Evolutionary conservation across 2,329 filamentous ascomycete species (phyloP).

Genomic region (Pezizomycotina sp.): DNA sequence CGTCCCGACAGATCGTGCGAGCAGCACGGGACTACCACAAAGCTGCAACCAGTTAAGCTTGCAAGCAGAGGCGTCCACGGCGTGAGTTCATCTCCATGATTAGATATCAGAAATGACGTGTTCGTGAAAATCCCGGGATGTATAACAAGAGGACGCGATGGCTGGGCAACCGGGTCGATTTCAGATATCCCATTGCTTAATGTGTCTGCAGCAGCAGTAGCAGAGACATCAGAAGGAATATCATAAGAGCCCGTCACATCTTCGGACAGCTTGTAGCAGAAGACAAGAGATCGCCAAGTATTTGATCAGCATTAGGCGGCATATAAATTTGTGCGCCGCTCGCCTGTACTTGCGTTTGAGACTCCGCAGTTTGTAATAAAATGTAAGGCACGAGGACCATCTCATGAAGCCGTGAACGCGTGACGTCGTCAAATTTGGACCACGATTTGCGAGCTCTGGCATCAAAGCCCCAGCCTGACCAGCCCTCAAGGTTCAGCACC

Average conservation of each 20-base stretch:
- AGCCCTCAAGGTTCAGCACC: conserved; percentile 66
- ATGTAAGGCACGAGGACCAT: conserved; percentile 44
- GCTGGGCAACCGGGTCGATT: too few species aligned
- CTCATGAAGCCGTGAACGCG: conserved; percentile 39
- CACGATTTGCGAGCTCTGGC: conserved; percentile 74
- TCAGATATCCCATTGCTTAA: conserved; percentile 25
- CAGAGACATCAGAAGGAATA: not conserved
- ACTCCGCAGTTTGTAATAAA: too few species aligned
- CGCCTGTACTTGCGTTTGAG: too few species aligned
- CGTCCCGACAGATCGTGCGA: conserved; percentile 68
- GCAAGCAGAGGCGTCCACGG: conserved; percentile 88
- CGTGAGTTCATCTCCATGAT: conserved; percentile 92
- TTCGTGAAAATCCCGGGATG: conserved; percentile 50
- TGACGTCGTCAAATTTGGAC: conserved; percentile 45
- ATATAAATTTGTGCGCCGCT: too few species aligned
- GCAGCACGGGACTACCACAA: conserved; percentile 90
- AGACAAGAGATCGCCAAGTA: too few species aligned
- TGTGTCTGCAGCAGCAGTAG: not conserved
- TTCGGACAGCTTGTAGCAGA: not conserved
- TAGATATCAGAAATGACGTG: conserved; percentile 84
- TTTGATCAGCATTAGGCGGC: too few species aligned
- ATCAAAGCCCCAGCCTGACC: conserved; percentile 77
- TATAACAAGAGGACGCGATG: too few species aligned
- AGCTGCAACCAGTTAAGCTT: conserved; percentile 56
- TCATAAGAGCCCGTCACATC: conserved; percentile 4